phyloP scores from a whole-genome alignment of 495 filamentous ascomycete genomes.

The Penicillium roqueforti region DNA sequence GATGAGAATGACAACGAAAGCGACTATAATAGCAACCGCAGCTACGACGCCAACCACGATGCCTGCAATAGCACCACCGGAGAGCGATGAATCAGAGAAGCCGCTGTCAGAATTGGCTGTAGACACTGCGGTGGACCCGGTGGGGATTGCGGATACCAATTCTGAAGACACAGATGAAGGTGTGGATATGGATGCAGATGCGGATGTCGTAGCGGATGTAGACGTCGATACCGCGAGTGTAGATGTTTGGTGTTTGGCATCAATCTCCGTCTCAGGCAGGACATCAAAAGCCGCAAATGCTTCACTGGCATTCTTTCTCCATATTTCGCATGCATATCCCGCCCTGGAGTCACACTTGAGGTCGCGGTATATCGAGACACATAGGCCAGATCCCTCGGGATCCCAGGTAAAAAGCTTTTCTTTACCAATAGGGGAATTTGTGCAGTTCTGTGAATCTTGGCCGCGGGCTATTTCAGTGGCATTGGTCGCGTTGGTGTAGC shows the following conservation, averaged over 20 bases:
- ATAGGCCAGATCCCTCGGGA: slow-evolving; percentile 12
- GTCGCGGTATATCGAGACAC: slow-evolving; percentile 23
- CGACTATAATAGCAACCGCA: slow-evolving; percentile 3
- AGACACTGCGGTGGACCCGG: neutral
- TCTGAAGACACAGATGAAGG: neutral
- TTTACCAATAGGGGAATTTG: slow-evolving; percentile 7
- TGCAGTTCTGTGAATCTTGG: slow-evolving; percentile 7
- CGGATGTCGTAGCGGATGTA: neutral
- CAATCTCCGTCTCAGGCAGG: neutral
- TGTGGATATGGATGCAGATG: neutral
- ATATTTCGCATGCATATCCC: slow-evolving; percentile 7
- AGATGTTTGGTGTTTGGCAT: neutral
- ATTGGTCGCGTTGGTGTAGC: slow-evolving; percentile 14
- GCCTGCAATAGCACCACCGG: slow-evolving; percentile 16
- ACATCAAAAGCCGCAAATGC: slow-evolving; percentile 9
- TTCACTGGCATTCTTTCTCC: slow-evolving; percentile 14
- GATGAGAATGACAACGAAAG: slow-evolving; percentile 1
- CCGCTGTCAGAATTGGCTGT: neutral
- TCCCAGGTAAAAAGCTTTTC: slow-evolving; percentile 17
- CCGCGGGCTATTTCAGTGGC: slow-evolving; percentile 12
- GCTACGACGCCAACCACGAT: slow-evolving; percentile 15
- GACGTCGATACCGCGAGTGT: neutral
- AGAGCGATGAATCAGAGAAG: slow-evolving; percentile 6
- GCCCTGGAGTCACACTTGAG: slow-evolving; percentile 3
- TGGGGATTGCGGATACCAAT: neutral